Evolutionary conservation across 2,329 filamentous ascomycete species (phyloP).

Genomic region (Magnaporthiopsis rhizophila): DNA sequence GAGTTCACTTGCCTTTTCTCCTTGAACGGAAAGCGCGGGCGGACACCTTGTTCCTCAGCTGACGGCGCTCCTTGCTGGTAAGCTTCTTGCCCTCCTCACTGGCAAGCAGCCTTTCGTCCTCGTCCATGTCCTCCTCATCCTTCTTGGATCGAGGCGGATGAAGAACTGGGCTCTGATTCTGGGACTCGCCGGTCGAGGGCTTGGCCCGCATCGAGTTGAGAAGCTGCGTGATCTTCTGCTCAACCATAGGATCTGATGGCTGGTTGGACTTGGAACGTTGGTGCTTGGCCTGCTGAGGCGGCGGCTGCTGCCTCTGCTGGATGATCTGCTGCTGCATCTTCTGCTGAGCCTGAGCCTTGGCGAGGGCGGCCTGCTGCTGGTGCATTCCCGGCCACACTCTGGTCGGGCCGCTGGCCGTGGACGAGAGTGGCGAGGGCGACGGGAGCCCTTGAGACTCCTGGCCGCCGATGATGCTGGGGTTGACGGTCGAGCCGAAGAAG

Average conservation of each 20-base stretch:
- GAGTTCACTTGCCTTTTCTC: conserved; percentile 71
- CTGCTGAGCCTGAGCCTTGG: conserved; percentile 64
- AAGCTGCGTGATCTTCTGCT: conserved; percentile 90
- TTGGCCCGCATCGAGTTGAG: conserved; percentile 87
- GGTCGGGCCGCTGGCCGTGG: conserved; percentile 43
- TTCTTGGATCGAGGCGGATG: conserved; percentile 61
- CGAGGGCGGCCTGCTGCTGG: conserved; percentile 77
- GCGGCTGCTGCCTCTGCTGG: conserved; percentile 31
- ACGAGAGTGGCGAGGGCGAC: conserved; percentile 33
- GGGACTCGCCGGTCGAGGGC: conserved; percentile 9
- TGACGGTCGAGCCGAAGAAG: conserved; percentile 57
- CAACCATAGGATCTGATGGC: conserved; percentile 61
- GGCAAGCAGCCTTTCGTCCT: conserved; percentile 87
- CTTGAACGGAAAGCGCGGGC: conserved; percentile 95
- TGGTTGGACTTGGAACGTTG: conserved; percentile 42
- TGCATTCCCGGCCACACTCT: conserved; percentile 92
- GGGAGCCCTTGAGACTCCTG: conserved; percentile 48
- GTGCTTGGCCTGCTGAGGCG: conserved; percentile 32
- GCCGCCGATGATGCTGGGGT: conserved; percentile 63
- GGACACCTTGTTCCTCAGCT: conserved; percentile 98
- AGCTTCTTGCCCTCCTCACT: conserved; percentile 98
- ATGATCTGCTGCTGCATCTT: conserved; percentile 57
- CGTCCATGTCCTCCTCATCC: conserved; percentile 98
- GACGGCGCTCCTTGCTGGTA: conserved; percentile 93
- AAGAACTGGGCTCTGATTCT: neutral